These are phyloP conservation scores for Saccharomycopsis hybrid DNA, from an alignment of 1,139 yeast genomes.

Conservation along the genomic window DNA sequence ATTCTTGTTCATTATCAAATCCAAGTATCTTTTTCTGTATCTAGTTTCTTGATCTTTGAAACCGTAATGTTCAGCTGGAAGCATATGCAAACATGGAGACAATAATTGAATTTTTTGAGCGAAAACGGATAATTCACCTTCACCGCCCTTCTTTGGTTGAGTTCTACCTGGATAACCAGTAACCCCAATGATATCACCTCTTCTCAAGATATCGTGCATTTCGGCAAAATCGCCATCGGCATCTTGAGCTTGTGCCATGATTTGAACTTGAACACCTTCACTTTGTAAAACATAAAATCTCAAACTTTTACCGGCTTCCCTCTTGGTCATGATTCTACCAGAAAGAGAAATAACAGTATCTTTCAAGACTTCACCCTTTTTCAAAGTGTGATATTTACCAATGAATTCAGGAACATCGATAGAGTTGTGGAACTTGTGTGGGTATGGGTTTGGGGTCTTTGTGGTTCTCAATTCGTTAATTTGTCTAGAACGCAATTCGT, in stretches of 20 bases:
- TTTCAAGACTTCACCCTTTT: conserved; percentile 77
- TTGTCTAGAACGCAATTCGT: conserved; percentile 88
- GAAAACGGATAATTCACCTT: conserved; percentile 92
- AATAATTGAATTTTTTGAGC: conserved; percentile 73
- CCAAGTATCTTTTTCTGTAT: conserved; percentile 95
- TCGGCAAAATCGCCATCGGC: conserved; percentile 58
- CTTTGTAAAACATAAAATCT: conserved; percentile 91
- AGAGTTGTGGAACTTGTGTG: conserved; percentile 83
- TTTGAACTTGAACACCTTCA: conserved; percentile 82
- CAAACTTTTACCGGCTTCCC: conserved; percentile 93
- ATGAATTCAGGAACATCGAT: conserved; percentile 66
- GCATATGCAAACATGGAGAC: conserved; percentile 96
- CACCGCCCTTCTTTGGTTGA: conserved; percentile 97
- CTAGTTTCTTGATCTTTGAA: conserved; percentile 97
- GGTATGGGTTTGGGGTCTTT: conserved; percentile 80
- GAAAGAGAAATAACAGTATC: conserved; percentile 72
- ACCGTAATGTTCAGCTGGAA: conserved; percentile 96
- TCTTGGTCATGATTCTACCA: conserved; percentile 93
- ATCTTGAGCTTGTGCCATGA: conserved; percentile 95
- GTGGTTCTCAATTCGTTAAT: conserved; percentile 72
- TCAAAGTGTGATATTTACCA: conserved; percentile 58
- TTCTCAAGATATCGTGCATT: conserved; percentile 83
- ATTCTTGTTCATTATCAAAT: conserved; percentile 69
- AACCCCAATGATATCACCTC: conserved; percentile 97
- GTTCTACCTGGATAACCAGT: conserved; percentile 97